These are phyloP conservation scores for Exophiala spinifera DNA, from an alignment of 2,329 filamentous ascomycete species.

Conservation along the genomic window DNA sequence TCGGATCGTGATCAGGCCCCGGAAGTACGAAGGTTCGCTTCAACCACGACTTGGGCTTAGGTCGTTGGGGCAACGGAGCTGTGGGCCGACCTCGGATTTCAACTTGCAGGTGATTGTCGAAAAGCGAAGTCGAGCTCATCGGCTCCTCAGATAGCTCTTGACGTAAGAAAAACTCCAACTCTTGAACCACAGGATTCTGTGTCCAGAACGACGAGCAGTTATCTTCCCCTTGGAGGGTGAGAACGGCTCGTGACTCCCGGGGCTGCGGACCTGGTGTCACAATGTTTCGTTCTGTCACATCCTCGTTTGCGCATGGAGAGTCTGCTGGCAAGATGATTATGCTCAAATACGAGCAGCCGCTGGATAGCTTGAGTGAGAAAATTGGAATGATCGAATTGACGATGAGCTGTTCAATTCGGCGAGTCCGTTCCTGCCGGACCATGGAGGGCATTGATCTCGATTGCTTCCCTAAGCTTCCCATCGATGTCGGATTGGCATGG, in stretches of 20 bases:
- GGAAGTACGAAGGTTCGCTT: conserved; percentile 17
- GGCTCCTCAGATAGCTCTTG: conserved; percentile 9
- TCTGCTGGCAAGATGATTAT: conserved; percentile 47
- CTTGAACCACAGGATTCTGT: conserved; percentile 39
- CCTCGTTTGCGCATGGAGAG: conserved; percentile 24
- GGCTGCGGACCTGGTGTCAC: conserved; percentile 26
- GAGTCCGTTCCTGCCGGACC: conserved; percentile 33
- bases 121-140: too few relatives aligned
- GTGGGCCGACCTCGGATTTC: conserved; percentile 2
- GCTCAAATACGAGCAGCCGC: conserved; percentile 43
- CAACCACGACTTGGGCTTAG: conserved; percentile 19
- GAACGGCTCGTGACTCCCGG: conserved; percentile 29
- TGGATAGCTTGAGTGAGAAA: conserved; percentile 38
- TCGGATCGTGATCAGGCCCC: conserved; percentile 24
- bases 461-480: conserved; percentile 19
- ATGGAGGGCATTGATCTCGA: conserved; percentile 12
- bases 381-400: conserved; percentile 41
- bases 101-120: background rate
- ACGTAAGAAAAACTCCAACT: conserved; percentile 32
- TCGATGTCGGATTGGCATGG: background rate
- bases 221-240: conserved; percentile 40
- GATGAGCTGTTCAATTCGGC: conserved; percentile 41
- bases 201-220: conserved; percentile 46
- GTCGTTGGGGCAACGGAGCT: conserved; percentile 9
- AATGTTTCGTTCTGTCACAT: conserved; percentile 39